Conservation (phyloP, 805 yeast genomes). For the Wickerhamomyces strasburgensis region DNA sequence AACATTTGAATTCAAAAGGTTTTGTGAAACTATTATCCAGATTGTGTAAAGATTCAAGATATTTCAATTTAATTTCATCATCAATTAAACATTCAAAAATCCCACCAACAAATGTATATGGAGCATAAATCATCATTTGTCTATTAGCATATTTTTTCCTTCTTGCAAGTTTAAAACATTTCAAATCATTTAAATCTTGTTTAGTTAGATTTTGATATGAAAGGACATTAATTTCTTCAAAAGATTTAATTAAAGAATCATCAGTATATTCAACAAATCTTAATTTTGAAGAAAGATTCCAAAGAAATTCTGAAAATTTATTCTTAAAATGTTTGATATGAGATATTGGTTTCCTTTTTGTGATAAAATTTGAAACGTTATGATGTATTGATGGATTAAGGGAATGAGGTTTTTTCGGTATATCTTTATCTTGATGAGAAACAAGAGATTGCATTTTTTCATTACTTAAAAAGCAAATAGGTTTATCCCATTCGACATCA, state of each 20-base stretch:
- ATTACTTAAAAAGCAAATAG: slow-evolving; percentile 38
- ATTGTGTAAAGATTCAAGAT: slow-evolving; percentile 16
- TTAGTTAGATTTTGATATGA: slow-evolving; percentile 11
- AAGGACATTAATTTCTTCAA: slow-evolving; percentile 13
- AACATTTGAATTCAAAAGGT: slow-evolving; percentile 31
- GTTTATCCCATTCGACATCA: slow-evolving; percentile 45
- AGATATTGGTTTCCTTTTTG: slow-evolving; percentile 1
- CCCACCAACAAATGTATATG: slow-evolving; percentile 61
- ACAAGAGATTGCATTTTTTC: slow-evolving; percentile 6
- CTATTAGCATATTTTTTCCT: slow-evolving; percentile 46
- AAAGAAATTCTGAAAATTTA: neutral
- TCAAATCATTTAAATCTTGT: slow-evolving; percentile 22
- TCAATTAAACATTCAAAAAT: slow-evolving; percentile 46
- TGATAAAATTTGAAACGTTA: neutral
- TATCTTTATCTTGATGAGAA: slow-evolving; percentile 1
- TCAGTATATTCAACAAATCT: slow-evolving; percentile 19
- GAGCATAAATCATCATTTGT: slow-evolving; percentile 42
- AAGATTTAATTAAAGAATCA: slow-evolving; percentile 11
- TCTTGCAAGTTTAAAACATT: slow-evolving; percentile 57
- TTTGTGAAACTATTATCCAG: slow-evolving; percentile 1
- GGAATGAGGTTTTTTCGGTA: slow-evolving; percentile 3
- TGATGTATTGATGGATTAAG: neutral
- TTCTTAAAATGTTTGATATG: neutral
- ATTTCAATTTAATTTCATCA: slow-evolving; percentile 23
- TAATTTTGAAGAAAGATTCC: neutral